Base-by-base conservation (phyloP, 2,329 filamentous ascomycete genomes). In the Trichophaea hybrida region DNA sequence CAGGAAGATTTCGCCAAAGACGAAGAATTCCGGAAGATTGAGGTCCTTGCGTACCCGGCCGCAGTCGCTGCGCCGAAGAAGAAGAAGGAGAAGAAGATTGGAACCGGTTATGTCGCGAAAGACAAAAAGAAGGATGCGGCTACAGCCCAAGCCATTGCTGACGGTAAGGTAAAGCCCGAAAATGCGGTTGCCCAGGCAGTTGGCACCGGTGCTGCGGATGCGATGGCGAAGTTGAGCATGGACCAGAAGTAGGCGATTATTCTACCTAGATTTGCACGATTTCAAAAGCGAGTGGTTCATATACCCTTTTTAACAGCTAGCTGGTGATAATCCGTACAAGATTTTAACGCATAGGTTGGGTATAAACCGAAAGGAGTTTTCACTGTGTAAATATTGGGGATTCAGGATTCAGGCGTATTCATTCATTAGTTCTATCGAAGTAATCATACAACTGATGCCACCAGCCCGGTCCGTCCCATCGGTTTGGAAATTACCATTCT, bases 11-110 rank as follows among this genome's bases (percentile, higher is more conserved):
- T 81, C 74, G 75, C 85, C 64, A 79, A 77, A 0, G 84, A 80
- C 0, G 69, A 78, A 34, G 88, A 90, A 69, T 97, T 89, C 89
- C 85, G 94, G 74, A 81, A 83, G 59, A 78, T 88, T 57, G 80
- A 84, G 55, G 71, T 80, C 56, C 83, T 85, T 71, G 93, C 90
- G 34, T 98, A 97, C 78, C 93, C 93, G 15, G 81, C 81, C 0
- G 75, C 76, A 32, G 72, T 75, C 2, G 78, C 81, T 66, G 78
- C 80, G 71, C 83, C 88, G 75, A 86, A 88, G 74, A 81, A 79
- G 69, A 76, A 78, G 65, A 81, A 81, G 68, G 72, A 80, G 67
- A 85, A 86, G 76, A 87, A 87, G 74, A 76, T 77, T 37, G 67
- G 67, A 31, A 68, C 65, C 1, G 66, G 67, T 13, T 68, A 69